Base-by-base conservation (phyloP, 176 grass and related monocot genomes). In the Zoysia japonica region DNA sequence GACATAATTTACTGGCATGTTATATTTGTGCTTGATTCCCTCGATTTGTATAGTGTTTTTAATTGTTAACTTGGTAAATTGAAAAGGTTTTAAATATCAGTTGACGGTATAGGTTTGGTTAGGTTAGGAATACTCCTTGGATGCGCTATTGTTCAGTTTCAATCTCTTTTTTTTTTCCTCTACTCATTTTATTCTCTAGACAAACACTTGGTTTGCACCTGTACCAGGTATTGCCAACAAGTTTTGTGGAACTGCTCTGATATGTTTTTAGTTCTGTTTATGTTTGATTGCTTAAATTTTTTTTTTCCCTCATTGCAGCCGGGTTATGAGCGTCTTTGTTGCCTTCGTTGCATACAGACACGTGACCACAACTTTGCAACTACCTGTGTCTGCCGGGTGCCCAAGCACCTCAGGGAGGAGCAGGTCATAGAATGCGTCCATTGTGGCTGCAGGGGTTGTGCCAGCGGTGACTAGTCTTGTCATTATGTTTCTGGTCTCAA, bases 361-460 rank as follows among this genome's bases (percentile, higher is more conserved):
- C 72, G 92, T 68, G 92, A 88, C 85, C 92, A 94, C 79, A 94
- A 94, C 44, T 91, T 87, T 61, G 83, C 85, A 53, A 94, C 88
- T 20, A 91, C 92, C 2, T 94, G 92, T 36, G 88, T 94, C 2
- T 91, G 92, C 78, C 86, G 88, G 55, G 86, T 94, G 36, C 92
- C 92, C 46, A 94, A 94, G 68, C 88, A 94, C 79, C 79, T 91
- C 17, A 78, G 92, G 68, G 86, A 94, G 79, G 92, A 94, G 76
- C 90, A 89, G 42, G 88, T 91, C 53, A 94, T 94, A 56, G 92
- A 94, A 80, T 93, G 88, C 45, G 88, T 89, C 16, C 88, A 91
- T n/a, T 88, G 91, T 20, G 91, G 88, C 49, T 94, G 86, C 71
- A 67, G 38, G n/a, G 88, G 88, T 0, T 94, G 88, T 84, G 88